Evolutionary conservation across 1,284 basidiomycete genomes (phyloP).

Genomic region (Hortiboletus rubellus): DNA sequence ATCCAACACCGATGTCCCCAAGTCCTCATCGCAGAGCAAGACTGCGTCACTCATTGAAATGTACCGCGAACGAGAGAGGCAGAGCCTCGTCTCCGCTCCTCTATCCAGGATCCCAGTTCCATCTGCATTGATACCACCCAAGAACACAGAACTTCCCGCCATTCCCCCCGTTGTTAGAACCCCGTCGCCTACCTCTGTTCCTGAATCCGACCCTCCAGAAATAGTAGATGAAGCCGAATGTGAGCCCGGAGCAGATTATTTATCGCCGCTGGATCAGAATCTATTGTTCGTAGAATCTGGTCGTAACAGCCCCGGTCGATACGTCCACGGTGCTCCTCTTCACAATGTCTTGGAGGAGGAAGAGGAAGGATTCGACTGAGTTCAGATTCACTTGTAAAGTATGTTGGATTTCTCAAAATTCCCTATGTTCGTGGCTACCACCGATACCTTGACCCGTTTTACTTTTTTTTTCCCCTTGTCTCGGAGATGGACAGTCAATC

Average conservation of each 20-base stretch:
- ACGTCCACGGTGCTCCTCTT: conserved; percentile 83
- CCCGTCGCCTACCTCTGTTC: conserved; percentile 20
- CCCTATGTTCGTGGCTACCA: conserved; percentile 24
- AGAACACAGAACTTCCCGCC: conserved; percentile 5
- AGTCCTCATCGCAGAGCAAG: conserved; percentile 46
- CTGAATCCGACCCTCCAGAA: conserved; percentile 19
- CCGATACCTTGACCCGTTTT: conserved; percentile 27
- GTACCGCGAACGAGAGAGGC: conserved; percentile 72
- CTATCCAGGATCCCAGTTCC: conserved; percentile 41
- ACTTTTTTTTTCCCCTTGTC: conserved; percentile 4
- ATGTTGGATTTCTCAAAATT: conserved; percentile 16
- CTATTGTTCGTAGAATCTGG: conserved; percentile 48
- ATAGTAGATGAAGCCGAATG: conserved; percentile 18
- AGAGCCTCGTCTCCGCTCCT: conserved; percentile 22
- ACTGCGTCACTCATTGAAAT: conserved; percentile 77
- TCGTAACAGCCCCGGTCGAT: conserved; percentile 66
- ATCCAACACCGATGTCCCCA: conserved; percentile 28
- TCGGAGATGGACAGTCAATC: conserved; percentile 15
- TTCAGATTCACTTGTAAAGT: conserved; percentile 21
- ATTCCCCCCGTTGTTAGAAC: neutral
- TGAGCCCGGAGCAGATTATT: conserved; percentile 19
- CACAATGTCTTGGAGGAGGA: conserved; percentile 83
- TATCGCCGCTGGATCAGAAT: conserved; percentile 33
- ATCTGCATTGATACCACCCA: conserved; percentile 19
- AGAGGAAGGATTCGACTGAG: conserved; percentile 59